Base-by-base conservation (phyloP, 768 basidiomycete genomes). In the Pulveroboletus sp. region DNA sequence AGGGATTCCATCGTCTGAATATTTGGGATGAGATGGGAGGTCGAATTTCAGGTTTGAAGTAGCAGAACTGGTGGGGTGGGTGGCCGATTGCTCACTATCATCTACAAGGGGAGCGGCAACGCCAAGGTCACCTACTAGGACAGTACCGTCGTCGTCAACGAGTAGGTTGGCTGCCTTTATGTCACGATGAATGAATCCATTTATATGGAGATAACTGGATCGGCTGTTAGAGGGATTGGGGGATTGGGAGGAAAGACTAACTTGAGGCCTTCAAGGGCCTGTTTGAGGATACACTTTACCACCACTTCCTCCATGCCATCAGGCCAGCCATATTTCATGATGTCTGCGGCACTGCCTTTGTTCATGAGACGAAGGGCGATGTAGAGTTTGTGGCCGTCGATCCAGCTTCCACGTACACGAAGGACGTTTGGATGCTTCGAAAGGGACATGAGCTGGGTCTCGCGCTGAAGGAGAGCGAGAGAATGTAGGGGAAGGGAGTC, bases 231-330 rank as follows among this genome's bases (percentile, higher is more conserved):
- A 37, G 11, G 43, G 46, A 38, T 17, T 2, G 30, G 32, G 40
- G 8, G 4, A 4, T 7, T 9, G 33, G 39, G 36, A 41, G 30
- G 49, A 45, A 53, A 33, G n/a, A 72, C 81, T 56, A 57, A 89
- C 88, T 90, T 86, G 51, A 93, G 75, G n/a, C 94, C 94, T 54
- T 90, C 77, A 5, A 96, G 74, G 0, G 91, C 83, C 65, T 96
- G 94, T 55, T 79, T 83, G 53, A 95, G 74, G 27, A 93, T 86
- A 58, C 88, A 91, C 30, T 84, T 83, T 35, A 89, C 76, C 43
- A 93, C 92, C 32, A 93, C 88, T 59, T 97, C 94, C 46, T 90
- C 83, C 78, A 96, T 83, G 13, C 91, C 93, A n/a, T 83, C 88
- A 0, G 86, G 79, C 84, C 86, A 92, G 5, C 81, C 83, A 55